phyloP scores from a whole-genome alignment of 371 early-diverging fungal genomes.

The Basidiobolus meristosporus region DNA sequence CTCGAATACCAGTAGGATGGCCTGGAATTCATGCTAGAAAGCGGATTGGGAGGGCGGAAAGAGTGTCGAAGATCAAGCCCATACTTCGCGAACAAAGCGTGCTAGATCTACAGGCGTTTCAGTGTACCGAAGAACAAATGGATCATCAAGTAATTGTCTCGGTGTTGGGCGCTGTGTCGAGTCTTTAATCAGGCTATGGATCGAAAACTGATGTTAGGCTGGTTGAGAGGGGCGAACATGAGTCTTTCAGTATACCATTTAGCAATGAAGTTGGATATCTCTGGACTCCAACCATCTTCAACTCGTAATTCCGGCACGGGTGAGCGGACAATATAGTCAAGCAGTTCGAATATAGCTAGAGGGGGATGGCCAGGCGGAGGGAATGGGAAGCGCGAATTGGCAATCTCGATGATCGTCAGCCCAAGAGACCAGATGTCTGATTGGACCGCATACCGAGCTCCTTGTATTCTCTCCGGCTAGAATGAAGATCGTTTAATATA shows the following conservation, averaged over 20 bases:
- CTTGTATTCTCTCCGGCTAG: constrained; percentile 91
- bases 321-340: constrained; percentile 79
- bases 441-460: constrained; percentile 70
- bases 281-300: constrained; percentile 34
- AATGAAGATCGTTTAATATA: neutral
- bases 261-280: constrained; percentile 60
- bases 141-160: constrained; percentile 41
- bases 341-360: constrained; percentile 71
- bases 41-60: too few species aligned
- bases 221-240: constrained; percentile 10
- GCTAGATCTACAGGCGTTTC: constrained; percentile 2
- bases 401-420: constrained; percentile 81
- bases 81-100: constrained; percentile 27
- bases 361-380: constrained; percentile 39
- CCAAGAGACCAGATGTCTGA: constrained; percentile 94
- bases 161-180: constrained; percentile 57
- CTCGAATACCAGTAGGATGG: too few species aligned
- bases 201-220: constrained; percentile 3
- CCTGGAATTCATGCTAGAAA: too few species aligned
- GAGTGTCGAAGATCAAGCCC: constrained; percentile 20
- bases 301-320: constrained; percentile 62
- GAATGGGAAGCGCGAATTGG: constrained; percentile 76
- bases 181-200: constrained; percentile 54
- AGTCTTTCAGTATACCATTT: constrained; percentile 28
- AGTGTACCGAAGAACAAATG: constrained; percentile 22